Evolutionary conservation across 805 yeast genomes (phyloP).

Genomic region (Wickerhamiella kazuoi): DNA sequence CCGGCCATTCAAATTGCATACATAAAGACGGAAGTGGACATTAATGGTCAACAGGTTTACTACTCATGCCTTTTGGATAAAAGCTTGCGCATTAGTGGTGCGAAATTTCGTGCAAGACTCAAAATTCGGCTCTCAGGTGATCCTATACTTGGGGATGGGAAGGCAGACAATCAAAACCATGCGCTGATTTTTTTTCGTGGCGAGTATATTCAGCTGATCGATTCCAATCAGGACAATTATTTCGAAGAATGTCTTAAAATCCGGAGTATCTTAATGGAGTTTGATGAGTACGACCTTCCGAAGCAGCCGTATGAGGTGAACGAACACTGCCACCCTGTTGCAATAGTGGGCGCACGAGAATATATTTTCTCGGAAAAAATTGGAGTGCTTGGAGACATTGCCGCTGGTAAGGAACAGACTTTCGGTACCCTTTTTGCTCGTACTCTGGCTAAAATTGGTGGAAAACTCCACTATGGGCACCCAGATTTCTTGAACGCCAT

Average conservation of each 20-base stretch:
- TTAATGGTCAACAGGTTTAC: conserved; percentile 27
- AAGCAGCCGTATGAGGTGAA: conserved; percentile 12
- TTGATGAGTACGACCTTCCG: conserved; percentile 33
- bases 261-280: conserved; percentile 56
- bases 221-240: conserved; percentile 73
- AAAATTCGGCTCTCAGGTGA: conserved; percentile 45
- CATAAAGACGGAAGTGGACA: conserved; percentile 7
- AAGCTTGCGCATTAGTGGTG: conserved; percentile 38
- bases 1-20: conserved; percentile 45
- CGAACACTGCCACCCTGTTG: conserved; percentile 31
- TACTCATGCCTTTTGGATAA: conserved; percentile 57
- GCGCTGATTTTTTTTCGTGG: conserved; percentile 61
- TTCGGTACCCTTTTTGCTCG: conserved; percentile 74
- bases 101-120: conserved; percentile 44
- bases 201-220: conserved; percentile 62
- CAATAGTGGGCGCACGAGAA: conserved; percentile 70
- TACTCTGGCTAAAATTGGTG: conserved; percentile 66
- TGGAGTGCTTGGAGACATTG: conserved; percentile 69
- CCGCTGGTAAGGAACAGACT: conserved; percentile 79
- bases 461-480: conserved; percentile 73
- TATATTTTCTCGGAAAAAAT: conserved; percentile 69
- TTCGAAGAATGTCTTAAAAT: conserved; percentile 68
- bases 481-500: conserved; percentile 64
- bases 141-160: conserved; percentile 74
- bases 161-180: conserved; percentile 69